These are phyloP conservation scores for Bipolaris bicolor DNA, from an alignment of 2,329 filamentous ascomycete genomes.

Conservation along the genomic window DNA sequence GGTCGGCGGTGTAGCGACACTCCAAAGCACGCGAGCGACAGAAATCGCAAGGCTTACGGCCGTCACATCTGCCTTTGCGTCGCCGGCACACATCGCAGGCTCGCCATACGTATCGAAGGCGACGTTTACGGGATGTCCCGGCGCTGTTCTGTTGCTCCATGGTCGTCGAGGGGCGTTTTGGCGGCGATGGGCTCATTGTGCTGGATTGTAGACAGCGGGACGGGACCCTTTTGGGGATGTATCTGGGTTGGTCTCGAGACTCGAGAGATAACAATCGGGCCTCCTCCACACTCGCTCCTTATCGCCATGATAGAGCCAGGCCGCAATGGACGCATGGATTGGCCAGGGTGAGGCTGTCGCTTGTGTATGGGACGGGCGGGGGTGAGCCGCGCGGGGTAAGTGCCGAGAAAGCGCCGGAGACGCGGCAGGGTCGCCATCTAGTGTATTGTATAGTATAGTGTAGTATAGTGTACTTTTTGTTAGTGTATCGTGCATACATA, in stretches of 20 bases:
- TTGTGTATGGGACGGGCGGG: not conserved
- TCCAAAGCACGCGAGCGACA: constrained; percentile 1
- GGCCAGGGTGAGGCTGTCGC: not conserved
- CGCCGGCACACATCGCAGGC: constrained; percentile 2
- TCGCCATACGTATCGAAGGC: constrained; percentile 2
- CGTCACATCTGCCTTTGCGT: not conserved
- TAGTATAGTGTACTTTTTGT: too few species aligned
- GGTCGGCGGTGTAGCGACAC: not conserved
- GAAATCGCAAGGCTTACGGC: not conserved
- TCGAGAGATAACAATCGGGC: not conserved
- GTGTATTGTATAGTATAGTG: not conserved
- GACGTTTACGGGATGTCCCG: not conserved
- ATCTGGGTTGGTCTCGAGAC: not conserved
- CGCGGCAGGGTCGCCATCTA: not conserved
- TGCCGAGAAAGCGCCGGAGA: not conserved
- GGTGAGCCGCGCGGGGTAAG: not conserved
- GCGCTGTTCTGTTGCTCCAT: not conserved
- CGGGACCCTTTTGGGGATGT: not conserved
- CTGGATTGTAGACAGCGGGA: not conserved
- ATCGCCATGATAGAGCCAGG: not conserved
- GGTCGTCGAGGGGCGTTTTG: not conserved
- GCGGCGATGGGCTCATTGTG: not conserved
- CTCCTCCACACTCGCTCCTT: not conserved
- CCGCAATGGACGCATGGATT: not conserved
- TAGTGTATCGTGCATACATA: too few species aligned